Percentiles rank a stretch among this genome's conserved stretches.
Conservation (phyloP, 2,329 filamentous ascomycete species). For the Calonectria naviculata region DNA sequence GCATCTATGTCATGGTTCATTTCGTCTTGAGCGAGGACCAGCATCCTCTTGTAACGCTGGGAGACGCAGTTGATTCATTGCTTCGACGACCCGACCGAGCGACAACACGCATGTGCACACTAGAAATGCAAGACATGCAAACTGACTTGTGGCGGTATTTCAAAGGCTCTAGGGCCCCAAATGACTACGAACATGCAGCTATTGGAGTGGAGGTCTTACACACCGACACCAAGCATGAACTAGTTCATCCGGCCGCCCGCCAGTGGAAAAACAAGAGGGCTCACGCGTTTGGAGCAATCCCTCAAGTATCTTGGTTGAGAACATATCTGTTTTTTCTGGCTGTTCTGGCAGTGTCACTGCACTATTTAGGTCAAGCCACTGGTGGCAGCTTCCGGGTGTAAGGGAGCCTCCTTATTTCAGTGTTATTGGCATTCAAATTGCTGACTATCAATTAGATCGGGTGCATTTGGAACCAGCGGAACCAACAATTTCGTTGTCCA, state of each 20-base stretch:
- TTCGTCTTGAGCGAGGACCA: not conserved
- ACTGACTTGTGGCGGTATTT: not conserved
- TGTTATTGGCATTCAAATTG: not conserved
- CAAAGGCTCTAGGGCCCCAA: not conserved
- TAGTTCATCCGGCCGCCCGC: not conserved
- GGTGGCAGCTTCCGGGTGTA: not conserved
- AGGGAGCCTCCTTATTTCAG: not conserved
- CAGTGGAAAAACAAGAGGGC: not conserved
- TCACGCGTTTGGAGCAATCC: not conserved
- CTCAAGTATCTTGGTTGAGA: not conserved
- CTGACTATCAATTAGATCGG: not conserved
- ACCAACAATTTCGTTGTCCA: conserved; percentile 1
- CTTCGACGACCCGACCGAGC: not conserved
- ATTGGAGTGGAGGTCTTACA: not conserved
- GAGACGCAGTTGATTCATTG: not conserved
- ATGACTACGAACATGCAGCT: not conserved
- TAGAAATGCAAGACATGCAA: not conserved
- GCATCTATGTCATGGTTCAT: not conserved
- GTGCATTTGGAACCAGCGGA: conserved; percentile 1
- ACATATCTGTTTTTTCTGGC: not conserved
- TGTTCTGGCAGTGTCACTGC: not conserved
- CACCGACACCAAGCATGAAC: not conserved
- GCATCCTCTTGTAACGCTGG: not conserved
- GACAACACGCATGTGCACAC: not conserved
- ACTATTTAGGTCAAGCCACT: not conserved